phyloP scores from a whole-genome alignment of 2,329 filamentous ascomycete species.

The Pseudogymnoascus sp. region DNA sequence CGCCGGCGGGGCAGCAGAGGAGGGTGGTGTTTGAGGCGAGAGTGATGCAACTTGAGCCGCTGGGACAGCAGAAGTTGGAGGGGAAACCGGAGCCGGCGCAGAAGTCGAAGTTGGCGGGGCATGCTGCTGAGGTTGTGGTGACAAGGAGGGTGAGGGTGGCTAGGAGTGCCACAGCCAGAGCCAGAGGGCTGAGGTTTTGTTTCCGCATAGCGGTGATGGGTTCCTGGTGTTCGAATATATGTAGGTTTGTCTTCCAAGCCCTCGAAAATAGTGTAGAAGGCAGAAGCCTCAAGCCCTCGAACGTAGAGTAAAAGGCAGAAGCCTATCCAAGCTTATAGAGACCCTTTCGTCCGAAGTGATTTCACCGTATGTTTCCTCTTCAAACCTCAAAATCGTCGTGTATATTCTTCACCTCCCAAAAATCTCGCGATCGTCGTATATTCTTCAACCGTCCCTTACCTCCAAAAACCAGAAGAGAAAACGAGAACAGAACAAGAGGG shows the following conservation, averaged over 20 bases:
- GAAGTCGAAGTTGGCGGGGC: slow-evolving; percentile 38
- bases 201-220: not conserved
- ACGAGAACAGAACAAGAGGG: slow-evolving; percentile 17
- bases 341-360: not conserved
- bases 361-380: not conserved
- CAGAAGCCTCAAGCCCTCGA: not conserved
- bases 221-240: not conserved
- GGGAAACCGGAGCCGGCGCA: slow-evolving; percentile 49
- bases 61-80: slow-evolving; percentile 57
- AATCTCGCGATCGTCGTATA: not conserved
- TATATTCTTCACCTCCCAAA: not conserved
- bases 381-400: not conserved
- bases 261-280: not conserved
- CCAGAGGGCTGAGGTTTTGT: not conserved
- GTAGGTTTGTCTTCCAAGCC: not conserved
- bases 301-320: not conserved
- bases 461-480: not conserved
- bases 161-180: not conserved
- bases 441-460: not conserved
- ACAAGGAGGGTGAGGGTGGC: slow-evolving; percentile 21
- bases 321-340: not conserved
- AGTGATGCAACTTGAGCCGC: slow-evolving; percentile 44
- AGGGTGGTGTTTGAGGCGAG: slow-evolving; percentile 58
- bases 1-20: slow-evolving; percentile 58
- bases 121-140: slow-evolving; percentile 31